A percentile compares a stretch with the other conserved stretches of the same genome.
Conservation (phyloP, 768 basidiomycete genomes). For the Gymnopilus dilepis region DNA sequence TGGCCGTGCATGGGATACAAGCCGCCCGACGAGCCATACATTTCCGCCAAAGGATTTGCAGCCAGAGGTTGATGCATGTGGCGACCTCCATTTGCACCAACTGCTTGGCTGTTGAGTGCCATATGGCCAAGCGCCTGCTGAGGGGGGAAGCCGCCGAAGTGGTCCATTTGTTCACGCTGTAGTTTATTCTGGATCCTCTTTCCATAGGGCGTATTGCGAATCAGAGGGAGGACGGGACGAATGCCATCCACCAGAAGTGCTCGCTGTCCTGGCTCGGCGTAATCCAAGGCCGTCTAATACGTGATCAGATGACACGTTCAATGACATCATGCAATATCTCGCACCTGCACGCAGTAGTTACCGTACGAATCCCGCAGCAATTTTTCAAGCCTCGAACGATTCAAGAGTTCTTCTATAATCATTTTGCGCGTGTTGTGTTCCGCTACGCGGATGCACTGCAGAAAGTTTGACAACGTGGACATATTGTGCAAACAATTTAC, state of each 20-base stretch:
- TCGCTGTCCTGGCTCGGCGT: constrained; percentile 94
- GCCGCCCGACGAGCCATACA: constrained; percentile 66
- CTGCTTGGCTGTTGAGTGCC: constrained; percentile 60
- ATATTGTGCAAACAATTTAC: constrained; percentile 13
- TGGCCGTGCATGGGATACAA: constrained; percentile 65
- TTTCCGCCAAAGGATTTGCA: constrained; percentile 63
- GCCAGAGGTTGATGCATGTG: constrained; percentile 62
- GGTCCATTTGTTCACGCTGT: constrained; percentile 90
- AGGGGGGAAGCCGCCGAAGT: constrained; percentile 62
- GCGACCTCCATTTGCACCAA: constrained; percentile 53
- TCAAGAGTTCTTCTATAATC: constrained; percentile 93
- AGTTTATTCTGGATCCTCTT: constrained; percentile 99
- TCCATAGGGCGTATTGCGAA: constrained; percentile 98
- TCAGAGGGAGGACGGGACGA: constrained; percentile 96
- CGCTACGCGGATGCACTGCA: constrained; percentile 86
- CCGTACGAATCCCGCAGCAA: constrained; percentile 95
- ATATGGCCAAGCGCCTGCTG: constrained; percentile 66
- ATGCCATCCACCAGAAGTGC: constrained; percentile 95
- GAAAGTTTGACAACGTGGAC: neutral
- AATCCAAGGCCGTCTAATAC: constrained; percentile 92
- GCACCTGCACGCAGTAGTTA: constrained; percentile 91
- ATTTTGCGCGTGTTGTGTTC: constrained; percentile 94
- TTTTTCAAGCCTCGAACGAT: constrained; percentile 94
- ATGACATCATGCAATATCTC: constrained; percentile 21
- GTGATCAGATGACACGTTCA: constrained; percentile 1